Percentiles rank a stretch among this genome's conserved stretches.
Evolutionary conservation across 2,329 filamentous ascomycete genomes (phyloP).

Genomic region (Aspergillus caelatus): DNA sequence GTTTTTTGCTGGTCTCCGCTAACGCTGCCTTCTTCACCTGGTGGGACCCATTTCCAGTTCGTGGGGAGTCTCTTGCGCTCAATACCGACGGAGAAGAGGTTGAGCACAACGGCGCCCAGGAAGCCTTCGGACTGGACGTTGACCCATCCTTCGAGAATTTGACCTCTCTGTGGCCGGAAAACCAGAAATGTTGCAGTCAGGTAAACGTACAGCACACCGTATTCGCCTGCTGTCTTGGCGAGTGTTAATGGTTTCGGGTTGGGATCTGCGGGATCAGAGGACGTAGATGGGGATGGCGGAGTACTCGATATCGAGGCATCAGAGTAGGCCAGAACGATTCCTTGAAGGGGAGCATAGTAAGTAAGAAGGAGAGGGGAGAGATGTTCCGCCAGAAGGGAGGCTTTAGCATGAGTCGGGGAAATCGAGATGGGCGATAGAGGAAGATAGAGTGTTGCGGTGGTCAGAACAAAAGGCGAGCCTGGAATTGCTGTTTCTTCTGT

Average conservation of each 20-base stretch:
- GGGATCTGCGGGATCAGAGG: conserved; percentile 29
- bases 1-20: conserved; percentile 14
- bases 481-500: conserved; percentile 29
- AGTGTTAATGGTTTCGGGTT: conserved; percentile 45
- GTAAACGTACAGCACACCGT: conserved; percentile 84
- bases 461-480: conserved; percentile 72
- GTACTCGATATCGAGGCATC: conserved; percentile 46
- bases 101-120: conserved; percentile 84
- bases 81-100: conserved; percentile 89
- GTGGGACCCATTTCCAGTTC: conserved; percentile 78
- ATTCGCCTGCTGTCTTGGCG: conserved; percentile 68
- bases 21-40: conserved; percentile 42
- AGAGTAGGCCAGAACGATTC: conserved; percentile 59
- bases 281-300: conserved; percentile 39
- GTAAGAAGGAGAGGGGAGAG: conserved; percentile 65
- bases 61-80: conserved; percentile 73
- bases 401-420: conserved; percentile 55
- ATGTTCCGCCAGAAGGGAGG: conserved; percentile 63
- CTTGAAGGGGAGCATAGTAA: conserved; percentile 62
- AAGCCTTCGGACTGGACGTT: conserved; percentile 89
- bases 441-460: conserved; percentile 75
- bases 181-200: conserved; percentile 84
- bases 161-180: conserved; percentile 74
- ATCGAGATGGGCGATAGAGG: conserved; percentile 60
- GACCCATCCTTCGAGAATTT: conserved; percentile 76